Conservation (phyloP, 345 rosid genomes). For the Combretum micranthum region DNA sequence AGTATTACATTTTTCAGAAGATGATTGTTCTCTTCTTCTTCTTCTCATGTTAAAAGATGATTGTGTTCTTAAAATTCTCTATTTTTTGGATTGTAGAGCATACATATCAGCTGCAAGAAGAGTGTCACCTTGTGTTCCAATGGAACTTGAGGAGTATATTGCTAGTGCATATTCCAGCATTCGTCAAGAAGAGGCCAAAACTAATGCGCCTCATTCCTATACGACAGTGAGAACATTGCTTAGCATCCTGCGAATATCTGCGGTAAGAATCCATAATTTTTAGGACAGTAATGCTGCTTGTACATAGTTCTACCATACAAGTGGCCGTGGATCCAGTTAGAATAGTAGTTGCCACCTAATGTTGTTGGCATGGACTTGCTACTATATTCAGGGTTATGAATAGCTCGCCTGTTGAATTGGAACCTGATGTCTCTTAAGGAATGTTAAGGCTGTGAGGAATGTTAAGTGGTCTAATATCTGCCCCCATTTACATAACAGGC, state of each 20-base stretch:
- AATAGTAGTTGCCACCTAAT: too few relatives aligned
- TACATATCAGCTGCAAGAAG: conserved; percentile 93
- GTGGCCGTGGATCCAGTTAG: too few relatives aligned
- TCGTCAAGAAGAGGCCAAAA: conserved; percentile 93
- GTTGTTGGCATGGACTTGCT: too few relatives aligned
- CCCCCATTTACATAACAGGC: conserved; percentile 35
- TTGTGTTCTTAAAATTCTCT: not conserved
- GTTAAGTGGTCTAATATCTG: too few relatives aligned
- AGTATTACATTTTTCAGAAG: too few relatives aligned
- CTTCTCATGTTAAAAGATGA: too few relatives aligned
- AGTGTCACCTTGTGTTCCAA: conserved; percentile 74
- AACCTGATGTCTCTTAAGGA: too few relatives aligned
- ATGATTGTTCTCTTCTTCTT: too few relatives aligned
- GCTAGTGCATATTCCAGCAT: conserved; percentile 89
- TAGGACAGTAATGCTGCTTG: not conserved
- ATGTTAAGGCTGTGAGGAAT: too few relatives aligned
- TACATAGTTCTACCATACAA: too few relatives aligned
- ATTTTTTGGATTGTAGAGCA: conserved; percentile 46
- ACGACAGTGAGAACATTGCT: conserved; percentile 92
- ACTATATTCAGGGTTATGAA: too few relatives aligned
- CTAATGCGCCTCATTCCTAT: conserved; percentile 85
- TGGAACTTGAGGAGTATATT: conserved; percentile 84
- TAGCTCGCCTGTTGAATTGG: too few relatives aligned
- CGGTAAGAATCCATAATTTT: conserved; percentile 47
- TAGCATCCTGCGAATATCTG: conserved; percentile 91